A percentile compares a stretch with the other conserved stretches of the same genome.
These are phyloP conservation scores for Saussurea involucrata DNA, from an alignment of 129 eudicot species.

Conservation along the genomic window DNA sequence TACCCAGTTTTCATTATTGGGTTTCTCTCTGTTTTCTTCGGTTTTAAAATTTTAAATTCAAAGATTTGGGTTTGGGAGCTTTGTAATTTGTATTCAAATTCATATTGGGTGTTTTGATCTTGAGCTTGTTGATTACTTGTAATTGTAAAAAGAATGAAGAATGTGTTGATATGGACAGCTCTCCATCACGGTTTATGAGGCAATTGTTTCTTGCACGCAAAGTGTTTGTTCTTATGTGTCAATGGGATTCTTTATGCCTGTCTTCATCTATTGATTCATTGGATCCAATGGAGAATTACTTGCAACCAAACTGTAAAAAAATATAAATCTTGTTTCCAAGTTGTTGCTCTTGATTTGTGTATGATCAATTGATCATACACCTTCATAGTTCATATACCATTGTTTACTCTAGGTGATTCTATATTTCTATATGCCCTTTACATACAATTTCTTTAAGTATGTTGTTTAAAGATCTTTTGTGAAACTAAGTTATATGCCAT, in stretches of 20 bases:
- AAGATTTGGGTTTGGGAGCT: constrained; percentile 11
- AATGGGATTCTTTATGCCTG: constrained; percentile 21
- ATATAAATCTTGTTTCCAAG: not conserved
- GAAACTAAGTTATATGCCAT: not conserved
- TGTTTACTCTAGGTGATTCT: constrained; percentile 15
- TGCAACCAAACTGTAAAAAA: constrained; percentile 17
- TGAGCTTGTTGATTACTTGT: not conserved
- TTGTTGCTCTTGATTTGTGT: constrained; percentile 14
- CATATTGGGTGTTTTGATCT: constrained; percentile 5
- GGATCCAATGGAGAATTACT: constrained; percentile 26
- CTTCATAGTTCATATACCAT: not conserved
- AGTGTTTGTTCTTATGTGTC: constrained; percentile 25
- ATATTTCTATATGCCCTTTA: not conserved
- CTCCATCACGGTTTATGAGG: not conserved
- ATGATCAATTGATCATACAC: not conserved
- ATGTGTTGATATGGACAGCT: constrained; percentile 26
- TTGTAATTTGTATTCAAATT: constrained; percentile 6
- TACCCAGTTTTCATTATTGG: constrained; percentile 20
- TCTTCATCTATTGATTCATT: constrained; percentile 16
- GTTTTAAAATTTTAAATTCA: not conserved
- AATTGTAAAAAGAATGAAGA: constrained; percentile 7
- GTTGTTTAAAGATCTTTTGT: not conserved
- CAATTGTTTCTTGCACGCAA: constrained; percentile 33
- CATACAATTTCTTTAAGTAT: not conserved
- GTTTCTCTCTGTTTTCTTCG: constrained; percentile 13